A percentile compares a stretch with the other conserved stretches of the same genome.
Conservation (phyloP, 73 alveolate species). For the Paramecium caudatum region DNA sequence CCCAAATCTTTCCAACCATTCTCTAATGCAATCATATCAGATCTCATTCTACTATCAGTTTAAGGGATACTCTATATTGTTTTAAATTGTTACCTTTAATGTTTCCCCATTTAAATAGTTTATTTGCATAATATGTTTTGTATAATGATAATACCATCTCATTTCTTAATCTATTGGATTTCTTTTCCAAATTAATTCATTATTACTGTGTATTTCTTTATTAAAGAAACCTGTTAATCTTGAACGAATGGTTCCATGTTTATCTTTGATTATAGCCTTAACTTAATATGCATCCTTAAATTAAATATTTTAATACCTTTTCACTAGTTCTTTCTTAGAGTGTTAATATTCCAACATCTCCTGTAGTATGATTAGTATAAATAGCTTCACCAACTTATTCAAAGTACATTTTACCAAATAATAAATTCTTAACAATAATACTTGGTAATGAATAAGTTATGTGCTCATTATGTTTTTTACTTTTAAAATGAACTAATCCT, state of each 20-base stretch:
- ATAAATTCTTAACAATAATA: conserved; percentile 41
- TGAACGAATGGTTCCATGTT: neutral
- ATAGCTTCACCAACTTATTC: conserved; percentile 28
- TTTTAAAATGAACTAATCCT: conserved; percentile 70
- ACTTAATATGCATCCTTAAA: conserved; percentile 37
- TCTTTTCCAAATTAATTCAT: conserved; percentile 48
- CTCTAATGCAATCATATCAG: conserved; percentile 37
- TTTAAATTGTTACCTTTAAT: neutral
- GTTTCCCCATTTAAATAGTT: conserved; percentile 4
- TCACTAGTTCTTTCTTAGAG: conserved; percentile 15
- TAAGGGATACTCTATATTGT: neutral
- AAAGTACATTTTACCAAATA: conserved; percentile 48
- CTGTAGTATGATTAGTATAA: conserved; percentile 46
- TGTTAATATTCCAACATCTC: conserved; percentile 51
- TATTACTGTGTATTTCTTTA: neutral
- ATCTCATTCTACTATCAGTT: conserved; percentile 48
- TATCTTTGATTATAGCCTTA: conserved; percentile 41
- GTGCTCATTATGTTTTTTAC: conserved; percentile 68
- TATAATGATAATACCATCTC: conserved; percentile 10
- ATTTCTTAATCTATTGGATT: neutral
- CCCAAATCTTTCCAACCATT: conserved; percentile 15
- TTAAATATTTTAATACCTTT: neutral
- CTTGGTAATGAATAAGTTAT: conserved; percentile 1
- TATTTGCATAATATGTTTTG: neutral
- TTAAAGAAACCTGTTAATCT: conserved; percentile 1